phyloP scores from a whole-genome alignment of 805 yeast species.

The Candida golubevii region DNA sequence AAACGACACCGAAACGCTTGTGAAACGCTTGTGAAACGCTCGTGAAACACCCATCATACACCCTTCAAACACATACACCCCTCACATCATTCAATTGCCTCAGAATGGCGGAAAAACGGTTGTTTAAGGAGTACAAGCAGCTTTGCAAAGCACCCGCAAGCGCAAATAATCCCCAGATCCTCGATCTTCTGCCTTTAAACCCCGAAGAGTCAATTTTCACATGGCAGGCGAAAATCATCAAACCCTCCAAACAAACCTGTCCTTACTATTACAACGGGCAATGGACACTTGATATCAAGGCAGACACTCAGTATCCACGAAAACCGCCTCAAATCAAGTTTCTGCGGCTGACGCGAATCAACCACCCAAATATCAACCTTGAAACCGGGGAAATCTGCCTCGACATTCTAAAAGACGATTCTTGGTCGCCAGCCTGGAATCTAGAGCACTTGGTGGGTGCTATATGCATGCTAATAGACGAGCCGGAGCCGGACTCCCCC shows the following conservation, averaged over 20 bases:
- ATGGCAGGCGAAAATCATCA: conserved; percentile 17
- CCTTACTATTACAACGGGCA: conserved; percentile 47
- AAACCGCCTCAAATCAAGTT: conserved; percentile 56
- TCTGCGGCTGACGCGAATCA: conserved; percentile 34
- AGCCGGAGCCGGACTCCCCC: conserved; percentile 72
- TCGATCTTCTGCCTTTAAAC: conserved; percentile 40
- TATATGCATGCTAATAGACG: conserved; percentile 50
- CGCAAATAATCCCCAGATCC: conserved; percentile 33
- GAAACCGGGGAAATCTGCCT: conserved; percentile 66
- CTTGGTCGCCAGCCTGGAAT: conserved; percentile 77
- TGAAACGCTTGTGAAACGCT: too few relatives aligned
- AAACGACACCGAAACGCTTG: too few relatives aligned
- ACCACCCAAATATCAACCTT: conserved; percentile 39
- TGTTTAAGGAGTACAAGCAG: conserved; percentile 36
- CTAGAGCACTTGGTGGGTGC: conserved; percentile 53
- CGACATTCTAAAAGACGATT: conserved; percentile 50
- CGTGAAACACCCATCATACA: background rate
- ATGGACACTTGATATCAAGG: conserved; percentile 46
- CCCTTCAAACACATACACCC: background rate
- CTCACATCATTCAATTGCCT: too few relatives aligned
- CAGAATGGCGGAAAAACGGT: conserved; percentile 39
- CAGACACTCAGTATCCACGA: conserved; percentile 51
- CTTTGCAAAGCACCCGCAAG: conserved; percentile 26
- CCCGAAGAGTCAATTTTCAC: conserved; percentile 11
- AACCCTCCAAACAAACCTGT: conserved; percentile 36